phyloP scores from a whole-genome alignment of 2,329 filamentous ascomycete species.

The Talaromyces sp. region DNA sequence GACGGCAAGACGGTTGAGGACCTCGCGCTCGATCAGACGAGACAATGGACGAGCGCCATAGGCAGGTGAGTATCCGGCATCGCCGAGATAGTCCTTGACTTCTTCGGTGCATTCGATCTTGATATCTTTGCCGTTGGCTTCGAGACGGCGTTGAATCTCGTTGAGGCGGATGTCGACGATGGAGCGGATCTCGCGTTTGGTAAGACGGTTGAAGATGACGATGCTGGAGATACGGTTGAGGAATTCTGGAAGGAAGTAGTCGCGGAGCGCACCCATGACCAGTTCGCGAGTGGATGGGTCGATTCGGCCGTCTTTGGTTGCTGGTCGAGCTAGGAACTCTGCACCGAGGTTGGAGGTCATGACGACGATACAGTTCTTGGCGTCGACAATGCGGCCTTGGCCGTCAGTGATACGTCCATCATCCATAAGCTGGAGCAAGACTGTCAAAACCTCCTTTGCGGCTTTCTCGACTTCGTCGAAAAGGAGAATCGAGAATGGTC shows the following conservation, averaged over 20 bases:
- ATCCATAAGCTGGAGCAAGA: conserved; percentile 98
- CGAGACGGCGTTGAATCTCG: conserved; percentile 91
- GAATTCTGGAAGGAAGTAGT: conserved; percentile 98
- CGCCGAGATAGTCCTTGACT: conserved; percentile 90
- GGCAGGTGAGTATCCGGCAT: conserved; percentile 87
- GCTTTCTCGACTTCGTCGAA: conserved; percentile 99
- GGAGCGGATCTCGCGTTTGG: conserved; percentile 81
- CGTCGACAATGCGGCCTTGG: conserved; percentile 91
- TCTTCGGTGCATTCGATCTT: conserved; percentile 76
- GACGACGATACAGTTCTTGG: conserved; percentile 97
- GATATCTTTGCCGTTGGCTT: conserved; percentile 80
- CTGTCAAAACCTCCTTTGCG: conserved; percentile 93
- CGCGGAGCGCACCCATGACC: conserved; percentile 85
- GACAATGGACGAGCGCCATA: conserved; percentile 89
- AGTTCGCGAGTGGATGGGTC: conserved; percentile 82
- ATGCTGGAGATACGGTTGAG: conserved; percentile 94
- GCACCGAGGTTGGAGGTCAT: conserved; percentile 98
- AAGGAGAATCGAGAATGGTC: conserved; percentile 94
- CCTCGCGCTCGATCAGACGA: conserved; percentile 93
- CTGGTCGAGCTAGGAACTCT: conserved; percentile 82
- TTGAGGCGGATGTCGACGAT: conserved; percentile 87
- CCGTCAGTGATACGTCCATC: conserved; percentile 98
- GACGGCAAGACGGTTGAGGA: conserved; percentile 88
- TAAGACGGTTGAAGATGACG: conserved; percentile 98
- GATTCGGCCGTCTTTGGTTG: conserved; percentile 76